Evolutionary conservation across 2,329 filamentous ascomycete species (phyloP), one percentile per base, ranked within the genome.

Genomic region (Juglanconis oblonga): DNA sequence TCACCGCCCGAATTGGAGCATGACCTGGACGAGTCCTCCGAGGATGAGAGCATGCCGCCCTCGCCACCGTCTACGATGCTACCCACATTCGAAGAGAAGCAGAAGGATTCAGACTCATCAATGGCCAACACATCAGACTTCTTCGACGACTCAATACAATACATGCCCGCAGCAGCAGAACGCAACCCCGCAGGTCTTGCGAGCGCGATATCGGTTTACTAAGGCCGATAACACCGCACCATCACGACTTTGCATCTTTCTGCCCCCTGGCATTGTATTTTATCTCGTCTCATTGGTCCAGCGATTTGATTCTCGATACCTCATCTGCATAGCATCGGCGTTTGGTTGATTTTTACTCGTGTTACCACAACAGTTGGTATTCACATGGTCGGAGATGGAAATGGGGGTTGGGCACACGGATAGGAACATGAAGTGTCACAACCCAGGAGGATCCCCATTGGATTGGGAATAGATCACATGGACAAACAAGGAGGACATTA

Each of bases 31-130:
- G 61, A 62, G 57, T 87, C 85, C 2, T 87, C 86, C 59, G 89
- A 92, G 67, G 89, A 92, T 74, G 87, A 90, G 66, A 77, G 81
- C 52, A 85, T 91, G 85, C 90, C 90, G 7, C 88, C 87, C 24
- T 90, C 88, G 62, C 88, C 88, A 42, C 83, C 85, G 48, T 77
- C 79, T 29, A 72, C 81, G 33, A 72, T 81, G 40, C 76, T 91
- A 56, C 78, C 84, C 62, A 75, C 80, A 45, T 89, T 91, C 69
- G 79, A 84, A 67, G 84, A 87, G 47, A 24, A 50, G 55, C 47
- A 44, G 17, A 50, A 57, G 29, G 17, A 17, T 2, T 51, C 48
- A 8, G 70, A 70, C 29, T 70, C 71, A 73, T 68, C 69, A 73
- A 69, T 67, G 64, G 66, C 70, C 66, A 67, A n/a, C n/a, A n/a